Base-by-base conservation (phyloP, 75 land plant genomes). In the Gnetum montanum region DNA sequence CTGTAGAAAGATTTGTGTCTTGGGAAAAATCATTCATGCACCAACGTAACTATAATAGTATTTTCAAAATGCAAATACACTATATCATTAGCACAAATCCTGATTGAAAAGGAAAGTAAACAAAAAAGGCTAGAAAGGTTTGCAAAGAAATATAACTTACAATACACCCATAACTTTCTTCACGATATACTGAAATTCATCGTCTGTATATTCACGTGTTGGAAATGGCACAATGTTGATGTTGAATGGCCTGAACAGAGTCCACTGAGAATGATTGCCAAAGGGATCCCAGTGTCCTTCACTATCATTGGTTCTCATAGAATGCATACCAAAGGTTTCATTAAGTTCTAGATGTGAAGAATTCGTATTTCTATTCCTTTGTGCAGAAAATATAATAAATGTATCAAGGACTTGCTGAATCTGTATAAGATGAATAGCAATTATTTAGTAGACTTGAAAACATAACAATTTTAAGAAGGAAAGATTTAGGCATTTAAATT, bases 171-270 rank as follows among this genome's bases (percentile, higher is more conserved):
- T 77, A 33, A 84, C 80, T 16, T 27, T 62, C 74, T 84, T 84
- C 27, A 81, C 61, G 47, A 84, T 84, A 7, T 75, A 81, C 31
- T 84, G 85, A 56, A 84, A 84, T 58, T 84, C 85, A 68, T 84
- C 85, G 70, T 84, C 88, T 29, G 78, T 77, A 54, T 81, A 84
- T 54, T 73, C 82, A 45, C 88, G 79, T 66, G 88, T 84, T 38
- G 88, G 88, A 58, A 84, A 84, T 8, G 88, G 88, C 24, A 58
- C 88, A 41, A 84, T 62, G 34, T 75, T 60, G 46, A 84, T 84
- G 16, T 63, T 71, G 19, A 69, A 70, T 56, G 88, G 88, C 43
- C 58, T 76, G 53, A 61, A 73, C 8, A 69, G 37, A 19, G 35
- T 74, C 78, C 76, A 69, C 1, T 57, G 57, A 29, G 38, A 8